These are phyloP conservation scores for Phytophthora pseudosyringae DNA, from an alignment of 352 stramenopile genomes.

Conservation along the genomic window DNA sequence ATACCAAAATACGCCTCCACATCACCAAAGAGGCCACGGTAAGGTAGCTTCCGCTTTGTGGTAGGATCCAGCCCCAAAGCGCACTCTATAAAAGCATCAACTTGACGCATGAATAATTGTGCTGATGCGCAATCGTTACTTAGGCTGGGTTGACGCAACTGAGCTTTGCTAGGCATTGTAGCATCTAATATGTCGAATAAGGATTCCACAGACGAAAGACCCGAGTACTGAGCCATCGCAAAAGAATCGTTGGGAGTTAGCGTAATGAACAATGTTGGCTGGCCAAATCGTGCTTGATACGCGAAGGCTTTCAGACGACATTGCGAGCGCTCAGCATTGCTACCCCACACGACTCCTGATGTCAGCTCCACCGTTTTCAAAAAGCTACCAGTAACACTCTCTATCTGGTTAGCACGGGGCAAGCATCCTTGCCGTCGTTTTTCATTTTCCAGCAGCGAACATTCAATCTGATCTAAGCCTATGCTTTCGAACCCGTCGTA, in stretches of 20 bases:
- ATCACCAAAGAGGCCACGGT: neutral
- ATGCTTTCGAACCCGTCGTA: neutral
- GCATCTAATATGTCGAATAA: neutral
- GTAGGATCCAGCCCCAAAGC: neutral
- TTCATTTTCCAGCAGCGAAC: neutral
- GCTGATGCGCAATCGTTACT: neutral
- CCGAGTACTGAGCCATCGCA: neutral
- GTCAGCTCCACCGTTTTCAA: neutral
- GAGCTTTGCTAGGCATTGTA: neutral
- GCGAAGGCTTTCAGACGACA: neutral
- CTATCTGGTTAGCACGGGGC: neutral
- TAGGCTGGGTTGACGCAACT: neutral
- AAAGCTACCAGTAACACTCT: neutral
- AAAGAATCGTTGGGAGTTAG: neutral
- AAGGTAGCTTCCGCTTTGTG: neutral
- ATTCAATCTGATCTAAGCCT: neutral
- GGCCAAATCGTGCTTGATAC: neutral
- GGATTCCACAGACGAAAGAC: neutral
- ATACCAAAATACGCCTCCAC: conserved; percentile 13
- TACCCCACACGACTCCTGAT: neutral
- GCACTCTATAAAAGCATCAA: neutral
- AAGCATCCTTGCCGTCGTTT: neutral
- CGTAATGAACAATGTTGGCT: neutral
- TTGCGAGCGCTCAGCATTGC: neutral
- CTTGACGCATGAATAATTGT: neutral